These are phyloP conservation scores for Heterococcus sp. DNA, from an alignment of 108 stramenopile genomes.

Conservation along the genomic window DNA sequence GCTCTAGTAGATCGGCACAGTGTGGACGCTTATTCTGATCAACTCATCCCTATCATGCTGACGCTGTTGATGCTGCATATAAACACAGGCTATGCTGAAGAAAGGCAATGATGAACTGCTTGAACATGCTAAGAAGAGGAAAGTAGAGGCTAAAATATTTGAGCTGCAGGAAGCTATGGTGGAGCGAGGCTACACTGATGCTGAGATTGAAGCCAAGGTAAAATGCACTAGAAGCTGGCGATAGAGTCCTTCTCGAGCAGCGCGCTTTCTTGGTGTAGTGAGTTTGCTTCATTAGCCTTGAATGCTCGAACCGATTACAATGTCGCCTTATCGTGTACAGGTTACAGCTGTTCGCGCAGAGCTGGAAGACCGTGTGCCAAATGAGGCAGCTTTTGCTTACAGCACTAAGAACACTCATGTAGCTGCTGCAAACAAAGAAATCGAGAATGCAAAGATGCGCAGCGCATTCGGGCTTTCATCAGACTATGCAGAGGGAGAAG, in stretches of 20 bases:
- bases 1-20: constrained; percentile 11
- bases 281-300: not conserved
- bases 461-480: constrained; percentile 47
- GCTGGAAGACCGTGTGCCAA: not conserved
- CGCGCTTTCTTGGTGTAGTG: not conserved
- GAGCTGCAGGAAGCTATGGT: constrained; percentile 51
- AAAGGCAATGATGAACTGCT: constrained; percentile 50
- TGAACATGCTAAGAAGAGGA: constrained; percentile 50
- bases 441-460: constrained; percentile 19
- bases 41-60: constrained; percentile 10
- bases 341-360: not conserved
- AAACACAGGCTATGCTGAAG: constrained; percentile 8
- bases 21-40: constrained; percentile 24
- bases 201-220: constrained; percentile 50
- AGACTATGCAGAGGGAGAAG: constrained; percentile 50
- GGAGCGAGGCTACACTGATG: constrained; percentile 46
- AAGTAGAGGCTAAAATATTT: constrained; percentile 53
- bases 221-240: constrained; percentile 1
- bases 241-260: not conserved
- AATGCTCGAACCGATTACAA: not conserved
- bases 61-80: constrained; percentile 30
- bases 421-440: not conserved
- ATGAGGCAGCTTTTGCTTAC: not conserved
- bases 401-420: not conserved
- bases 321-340: not conserved